Base-by-base conservation (phyloP, 2,329 filamentous ascomycete species). In the Teratosphaeriaceae sp. region DNA sequence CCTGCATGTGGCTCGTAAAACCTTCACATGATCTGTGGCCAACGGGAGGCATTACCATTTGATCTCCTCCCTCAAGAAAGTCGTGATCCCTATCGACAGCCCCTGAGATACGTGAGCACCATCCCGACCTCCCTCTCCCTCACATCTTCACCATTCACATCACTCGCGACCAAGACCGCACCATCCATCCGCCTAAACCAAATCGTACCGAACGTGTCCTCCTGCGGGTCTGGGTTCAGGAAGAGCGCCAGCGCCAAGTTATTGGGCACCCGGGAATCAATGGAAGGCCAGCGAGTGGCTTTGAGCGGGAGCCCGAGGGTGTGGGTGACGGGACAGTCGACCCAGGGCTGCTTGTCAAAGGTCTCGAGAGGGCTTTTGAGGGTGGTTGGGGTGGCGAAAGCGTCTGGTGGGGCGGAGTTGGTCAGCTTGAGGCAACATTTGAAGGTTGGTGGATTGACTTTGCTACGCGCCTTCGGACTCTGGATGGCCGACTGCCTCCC, bases 271-370 rank as follows among this genome's bases (percentile, higher is more conserved):
- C 22, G 18, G 3, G 37, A 5, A 15, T 39, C 29, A 12, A 5
- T n/a, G 15, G 37, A 39, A 9, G 37, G 37, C 22, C 22, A 39
- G 15, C 26, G 22, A n/a, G 37, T 39, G 23, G 22, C 24, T 24
- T 29, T 27, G 23, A 39, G 37, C 23, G 37, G 37, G 9, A 39
- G 13, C 15, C 37, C 37, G 24, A 39, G 22, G 11, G 24, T 7
- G 24, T 21, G 18, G 37, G 22, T 27, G 5, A 18, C 22, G 9
- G 5, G 23, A n/a, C 18, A 39, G 37, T 5, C 15, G 22, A 18
- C 16, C 37, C 37, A 39, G 15, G 37, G 35, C n/a, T 23, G 35
- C 9, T 15, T 22, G 35, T 6, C 35, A 13, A 26, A 22, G 19
- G n/a, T 13, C 12, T 38, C 35, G 35, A 22, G 19, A 3, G 35